Evolutionary conservation across 441 rosid genomes (phyloP), one percentile per base, ranked within the genome.

Genomic region (Erodium texanum): DNA sequence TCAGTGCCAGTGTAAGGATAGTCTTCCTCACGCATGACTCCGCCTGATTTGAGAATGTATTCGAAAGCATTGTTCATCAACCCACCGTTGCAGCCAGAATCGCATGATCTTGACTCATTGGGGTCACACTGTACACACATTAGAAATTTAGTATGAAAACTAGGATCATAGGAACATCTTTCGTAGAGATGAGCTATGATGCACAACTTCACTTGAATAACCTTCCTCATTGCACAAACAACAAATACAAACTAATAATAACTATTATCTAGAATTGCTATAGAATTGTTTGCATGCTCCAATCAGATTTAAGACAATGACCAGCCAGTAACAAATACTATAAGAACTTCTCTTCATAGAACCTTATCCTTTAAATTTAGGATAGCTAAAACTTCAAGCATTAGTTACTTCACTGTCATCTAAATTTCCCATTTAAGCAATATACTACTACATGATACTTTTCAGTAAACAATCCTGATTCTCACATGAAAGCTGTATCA

Each of bases 11-110:
- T 86, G 82, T 94, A 94, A 52, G 99, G 96, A 75, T 94, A 94
- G 70, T 91, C 97, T 64, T 89, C 87, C 81, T 94, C 96, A 5
- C 73, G 83, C 97, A 89, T 87, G 15, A 94, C 87, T 1, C 99
- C 97, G 65, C 99, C 99, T 32, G 93, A 80, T 75, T 87, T 87
- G 23, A 91, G 89, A 5, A 92, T 82, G 83, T 94, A 94, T 72
- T 94, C 99, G 52, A 94, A 83, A 5, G 99, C 99, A 61, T 85
- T 88, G 75, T 88, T 91, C 99, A 92, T 91, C 69, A 94, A 73
- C 62, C 97, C 97, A 24, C 97, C 99, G 9, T 77, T 86, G 86
- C 99, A 94, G 32, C 99, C 99, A 67, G 96, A 78, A 76, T 94
- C 98, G 36, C 98, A 90, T 4, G 96, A 74, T 50, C 85, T 90